These are phyloP conservation scores for Arbutus unedo DNA, from an alignment of 148 eudicot genomes.

Conservation along the genomic window DNA sequence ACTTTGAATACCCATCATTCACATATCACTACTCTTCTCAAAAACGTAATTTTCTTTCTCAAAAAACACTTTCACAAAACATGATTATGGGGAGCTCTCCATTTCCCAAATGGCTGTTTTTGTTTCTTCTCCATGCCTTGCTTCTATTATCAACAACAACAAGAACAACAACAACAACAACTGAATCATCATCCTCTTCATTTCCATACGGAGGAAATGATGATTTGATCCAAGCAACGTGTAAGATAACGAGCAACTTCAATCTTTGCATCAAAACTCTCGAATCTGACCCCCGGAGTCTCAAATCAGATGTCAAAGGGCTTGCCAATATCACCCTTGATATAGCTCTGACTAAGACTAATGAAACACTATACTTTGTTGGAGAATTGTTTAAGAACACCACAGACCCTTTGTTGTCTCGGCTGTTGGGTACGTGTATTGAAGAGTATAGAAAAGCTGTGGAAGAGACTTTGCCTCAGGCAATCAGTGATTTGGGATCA, in stretches of 20 bases:
- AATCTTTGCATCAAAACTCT: background rate
- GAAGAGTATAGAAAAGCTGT: background rate
- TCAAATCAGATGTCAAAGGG: background rate
- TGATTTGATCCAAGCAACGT: background rate
- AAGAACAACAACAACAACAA: too few species aligned
- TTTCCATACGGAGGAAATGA: background rate
- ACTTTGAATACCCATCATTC: background rate
- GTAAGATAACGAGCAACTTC: background rate
- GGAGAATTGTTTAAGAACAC: background rate
- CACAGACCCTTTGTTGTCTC: background rate
- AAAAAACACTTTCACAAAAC: too few species aligned
- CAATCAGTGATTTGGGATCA: background rate
- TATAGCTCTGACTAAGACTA: background rate
- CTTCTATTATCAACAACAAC: too few species aligned
- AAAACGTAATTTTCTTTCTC: too few species aligned
- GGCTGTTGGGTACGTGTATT: background rate
- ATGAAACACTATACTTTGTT: background rate
- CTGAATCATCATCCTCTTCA: too few species aligned
- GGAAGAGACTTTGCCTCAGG: background rate
- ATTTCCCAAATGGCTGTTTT: too few species aligned
- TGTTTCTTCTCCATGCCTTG: too few species aligned
- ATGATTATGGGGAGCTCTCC: too few species aligned
- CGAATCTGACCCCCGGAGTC: background rate
- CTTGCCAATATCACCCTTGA: background rate
- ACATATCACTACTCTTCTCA: too few species aligned